These are phyloP conservation scores for Raphidocelis subcapitata DNA, from an alignment of 139 green algal species.

Conservation along the genomic window DNA sequence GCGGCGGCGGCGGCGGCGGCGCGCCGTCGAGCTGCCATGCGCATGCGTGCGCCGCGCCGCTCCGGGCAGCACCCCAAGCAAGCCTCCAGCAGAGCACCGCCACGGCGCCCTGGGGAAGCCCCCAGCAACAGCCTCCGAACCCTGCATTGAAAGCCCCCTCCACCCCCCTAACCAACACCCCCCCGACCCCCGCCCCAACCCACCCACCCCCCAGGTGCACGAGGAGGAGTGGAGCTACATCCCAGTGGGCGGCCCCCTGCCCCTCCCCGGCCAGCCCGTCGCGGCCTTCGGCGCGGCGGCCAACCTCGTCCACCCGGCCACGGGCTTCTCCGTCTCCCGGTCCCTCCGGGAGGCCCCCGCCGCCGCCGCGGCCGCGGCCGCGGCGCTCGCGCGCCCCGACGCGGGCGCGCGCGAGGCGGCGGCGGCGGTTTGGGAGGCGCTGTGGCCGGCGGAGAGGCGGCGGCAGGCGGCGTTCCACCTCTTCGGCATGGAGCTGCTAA, in stretches of 20 bases:
- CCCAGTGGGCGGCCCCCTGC: conserved; percentile 85
- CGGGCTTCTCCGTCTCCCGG: conserved; percentile 42
- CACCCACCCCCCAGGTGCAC: no score
- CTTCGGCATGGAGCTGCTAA: conserved; percentile 92
- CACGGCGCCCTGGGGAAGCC: no score
- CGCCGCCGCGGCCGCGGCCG: conserved; percentile 47
- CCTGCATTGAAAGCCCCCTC: no score
- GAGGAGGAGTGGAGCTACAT: conserved; percentile 97
- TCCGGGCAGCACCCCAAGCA: no score
- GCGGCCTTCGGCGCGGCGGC: conserved; percentile 88
- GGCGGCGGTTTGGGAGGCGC: conserved; percentile 67
- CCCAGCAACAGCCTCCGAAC: no score
- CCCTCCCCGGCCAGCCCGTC: conserved; percentile 48
- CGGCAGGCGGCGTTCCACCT: conserved; percentile 84
- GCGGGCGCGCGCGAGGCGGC: conserved; percentile 31
- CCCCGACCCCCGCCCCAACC: no score
- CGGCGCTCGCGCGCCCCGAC: conserved; percentile 36
- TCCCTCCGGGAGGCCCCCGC: conserved; percentile 61
- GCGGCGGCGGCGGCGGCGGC: no score
- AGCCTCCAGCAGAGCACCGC: no score
- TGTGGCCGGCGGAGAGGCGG: conserved; percentile 85
- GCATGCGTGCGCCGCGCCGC: no score
- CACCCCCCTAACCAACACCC: no score
- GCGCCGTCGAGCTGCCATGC: no score
- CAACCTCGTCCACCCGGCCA: conserved; percentile 87